Base-by-base conservation (phyloP, 2,329 filamentous ascomycete species). In the Pseudocercospora vitis region DNA sequence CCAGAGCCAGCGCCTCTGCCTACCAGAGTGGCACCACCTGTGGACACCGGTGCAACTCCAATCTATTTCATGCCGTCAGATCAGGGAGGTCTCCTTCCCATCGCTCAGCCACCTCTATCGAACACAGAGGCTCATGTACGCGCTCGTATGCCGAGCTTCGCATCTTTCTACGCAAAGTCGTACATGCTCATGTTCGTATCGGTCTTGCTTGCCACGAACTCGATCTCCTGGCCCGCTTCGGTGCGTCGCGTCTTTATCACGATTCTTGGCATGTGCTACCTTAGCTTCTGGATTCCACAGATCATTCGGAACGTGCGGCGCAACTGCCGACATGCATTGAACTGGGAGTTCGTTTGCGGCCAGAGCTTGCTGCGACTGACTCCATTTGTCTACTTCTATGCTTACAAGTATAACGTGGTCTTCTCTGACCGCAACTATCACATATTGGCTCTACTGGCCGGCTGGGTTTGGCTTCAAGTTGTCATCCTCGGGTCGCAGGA, bases 241-340 rank as follows among this genome's bases (percentile, higher is more conserved):
- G 66, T 80, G 2, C 78, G 79, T 19, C 75, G 75, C 2, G 68
- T 78, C 35, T 86, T 84, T 69, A 78, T 78, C 57, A 78, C 91
- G 67, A 59, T 78, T 2, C 74, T 95, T 18, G 79, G 82, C 2
- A 83, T 92, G 63, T 61, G 81, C 49, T 96, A 96, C 68, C 81
- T 96, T 39, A 96, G 91, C 16, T 86, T 96, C 68, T 97, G 92
- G 92, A 69, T 85, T 0, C 92, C 94, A 0, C 94, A 99, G 70
- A 95, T 97, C 62, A 83, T 88, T 67, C 88, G 94, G 58, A 99
- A 99, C 70, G 79, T 88, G 49, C 84, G 89, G 72, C 88, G 92
- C 50, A 96, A 96, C 72, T 96, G 91, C 71, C 89, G 91, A 33
- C 89, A 88, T 64, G 91, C 92, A 0, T 78, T 97, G n/a, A 81